These are phyloP conservation scores for Fusarium robinianum DNA, from an alignment of 2,329 filamentous ascomycete genomes.

Conservation along the genomic window DNA sequence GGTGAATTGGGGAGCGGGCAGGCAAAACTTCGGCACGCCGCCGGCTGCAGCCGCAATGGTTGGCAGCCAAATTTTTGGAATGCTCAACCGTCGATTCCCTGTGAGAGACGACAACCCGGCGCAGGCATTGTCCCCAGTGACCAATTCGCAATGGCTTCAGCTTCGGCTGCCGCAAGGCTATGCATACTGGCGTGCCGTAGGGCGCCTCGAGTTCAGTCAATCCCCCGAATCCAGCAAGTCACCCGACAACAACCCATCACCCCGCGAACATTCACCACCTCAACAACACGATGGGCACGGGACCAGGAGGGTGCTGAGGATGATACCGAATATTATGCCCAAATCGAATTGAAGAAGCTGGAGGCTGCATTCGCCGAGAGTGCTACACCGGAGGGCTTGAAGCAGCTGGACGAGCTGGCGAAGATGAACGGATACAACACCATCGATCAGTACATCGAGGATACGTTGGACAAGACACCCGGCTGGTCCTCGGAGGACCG, in stretches of 20 bases:
- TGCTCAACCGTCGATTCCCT: slow-evolving; percentile 25
- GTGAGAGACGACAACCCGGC: slow-evolving; percentile 27
- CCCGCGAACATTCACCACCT: slow-evolving; percentile 40
- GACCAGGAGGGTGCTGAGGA: slow-evolving; percentile 31
- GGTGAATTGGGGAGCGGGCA: slow-evolving; percentile 5
- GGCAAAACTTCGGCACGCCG: slow-evolving; percentile 37
- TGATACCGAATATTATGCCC: slow-evolving; percentile 30
- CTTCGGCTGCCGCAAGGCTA: slow-evolving; percentile 45
- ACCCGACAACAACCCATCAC: slow-evolving; percentile 25
- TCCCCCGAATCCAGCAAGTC: slow-evolving; percentile 33
- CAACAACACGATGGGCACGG: slow-evolving; percentile 37
- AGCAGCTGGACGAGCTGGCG: slow-evolving; percentile 43
- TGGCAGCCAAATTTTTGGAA: slow-evolving; percentile 42
- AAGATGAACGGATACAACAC: slow-evolving; percentile 42
- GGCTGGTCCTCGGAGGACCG: slow-evolving; percentile 41
- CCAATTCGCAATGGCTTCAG: slow-evolving; percentile 45
- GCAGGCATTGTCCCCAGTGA: slow-evolving; percentile 30
- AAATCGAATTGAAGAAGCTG: slow-evolving; percentile 39
- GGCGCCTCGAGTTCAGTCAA: slow-evolving; percentile 31
- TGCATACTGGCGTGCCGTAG: slow-evolving; percentile 43
- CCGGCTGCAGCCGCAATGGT: slow-evolving; percentile 7
- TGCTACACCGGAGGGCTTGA: slow-evolving; percentile 40
- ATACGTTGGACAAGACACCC: slow-evolving; percentile 35
- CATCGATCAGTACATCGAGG: slow-evolving; percentile 41
- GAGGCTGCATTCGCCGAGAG: slow-evolving; percentile 38